Evolutionary conservation across 2,329 filamentous ascomycete species (phyloP).

Genomic region (Claviceps monticola): DNA sequence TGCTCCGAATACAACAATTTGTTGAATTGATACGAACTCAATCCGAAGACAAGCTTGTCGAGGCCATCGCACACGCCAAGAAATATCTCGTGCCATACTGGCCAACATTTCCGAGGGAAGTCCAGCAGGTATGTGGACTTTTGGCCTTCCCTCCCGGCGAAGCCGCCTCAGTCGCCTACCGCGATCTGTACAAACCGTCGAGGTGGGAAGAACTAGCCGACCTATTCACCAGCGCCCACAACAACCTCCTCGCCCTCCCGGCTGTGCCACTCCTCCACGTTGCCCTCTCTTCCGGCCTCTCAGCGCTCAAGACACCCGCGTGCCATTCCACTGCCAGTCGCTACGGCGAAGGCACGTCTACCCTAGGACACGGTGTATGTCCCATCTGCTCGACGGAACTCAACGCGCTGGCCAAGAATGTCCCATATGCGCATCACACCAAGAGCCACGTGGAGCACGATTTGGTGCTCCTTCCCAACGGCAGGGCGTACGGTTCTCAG

Average conservation of each 20-base stretch:
- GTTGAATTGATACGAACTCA: constrained; percentile 72
- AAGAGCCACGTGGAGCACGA: constrained; percentile 88
- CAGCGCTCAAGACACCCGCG: constrained; percentile 86
- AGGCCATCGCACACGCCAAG: constrained; percentile 70
- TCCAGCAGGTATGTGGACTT: constrained; percentile 63
- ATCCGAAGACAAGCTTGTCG: constrained; percentile 48
- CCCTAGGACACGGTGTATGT: constrained; percentile 62
- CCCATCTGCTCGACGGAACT: constrained; percentile 94
- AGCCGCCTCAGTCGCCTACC: constrained; percentile 28
- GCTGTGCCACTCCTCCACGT: constrained; percentile 76
- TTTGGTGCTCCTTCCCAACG: constrained; percentile 74
- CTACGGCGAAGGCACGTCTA: constrained; percentile 15
- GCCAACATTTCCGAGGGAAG: constrained; percentile 52
- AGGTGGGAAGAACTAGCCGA: constrained; percentile 68
- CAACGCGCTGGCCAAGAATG: constrained; percentile 74
- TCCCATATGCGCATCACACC: constrained; percentile 90
- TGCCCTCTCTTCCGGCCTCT: constrained; percentile 79
- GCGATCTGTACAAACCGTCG: constrained; percentile 52
- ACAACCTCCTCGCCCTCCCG: constrained; percentile 71
- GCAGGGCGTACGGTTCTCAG: constrained; percentile 67
- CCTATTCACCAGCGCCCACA: constrained; percentile 75
- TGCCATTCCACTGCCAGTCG: constrained; percentile 59
- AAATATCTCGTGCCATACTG: constrained; percentile 64
- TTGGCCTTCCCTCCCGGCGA: constrained; percentile 53
- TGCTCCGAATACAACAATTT: constrained; percentile 86